Base-by-base conservation (phyloP, 495 filamentous ascomycete genomes). In the Clohesyomyces aquaticus region DNA sequence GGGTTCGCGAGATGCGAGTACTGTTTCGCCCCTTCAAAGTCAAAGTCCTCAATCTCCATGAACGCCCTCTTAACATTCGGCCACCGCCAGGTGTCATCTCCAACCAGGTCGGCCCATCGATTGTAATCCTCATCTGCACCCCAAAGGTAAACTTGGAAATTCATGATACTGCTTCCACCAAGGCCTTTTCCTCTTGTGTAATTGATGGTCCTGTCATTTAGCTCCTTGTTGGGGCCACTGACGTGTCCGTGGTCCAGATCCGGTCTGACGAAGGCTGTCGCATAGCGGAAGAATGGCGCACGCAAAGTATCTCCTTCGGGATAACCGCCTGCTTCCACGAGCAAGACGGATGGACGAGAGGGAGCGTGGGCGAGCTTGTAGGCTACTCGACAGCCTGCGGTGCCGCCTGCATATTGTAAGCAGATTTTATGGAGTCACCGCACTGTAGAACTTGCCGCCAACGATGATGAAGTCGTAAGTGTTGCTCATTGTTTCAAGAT, bases 21-120 rank as follows among this genome's bases (percentile, higher is more conserved):
- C 3, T 28, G 16, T 4, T 42, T 54, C 42, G 62, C 22, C 4
- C 49, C 55, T 10, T 8, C 9, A 21, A 51, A 45, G 21, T 61
- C 56, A 32, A 50, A 69, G 14, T 65, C 59, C 41, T 69, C 66
- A 50, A 69, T 64, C 26, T 27, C 38, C 26, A 61, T 51, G 43
- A 61, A 65, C 19, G 27, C 21, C 57, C 65, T 45, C 58, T 62
- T 56, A 18, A 53, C 49, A 21, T 65, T 19, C 32, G 61, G 61
- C 66, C 66, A 69, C 16, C 35, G 48, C 66, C 66, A 69, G 25
- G 29, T 65, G 16, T 69, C 66, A 38, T 69, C 66, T 0, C 66
- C 66, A 0, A 65, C 61, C 18, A 69, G 23, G 16, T 65, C 61
- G 3, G 56, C 66, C 66, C 66, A 69, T 18, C 61, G 42, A 41